Base-by-base conservation (phyloP, 2,329 filamentous ascomycete genomes). In the Ceratocystis huliohia region DNA sequence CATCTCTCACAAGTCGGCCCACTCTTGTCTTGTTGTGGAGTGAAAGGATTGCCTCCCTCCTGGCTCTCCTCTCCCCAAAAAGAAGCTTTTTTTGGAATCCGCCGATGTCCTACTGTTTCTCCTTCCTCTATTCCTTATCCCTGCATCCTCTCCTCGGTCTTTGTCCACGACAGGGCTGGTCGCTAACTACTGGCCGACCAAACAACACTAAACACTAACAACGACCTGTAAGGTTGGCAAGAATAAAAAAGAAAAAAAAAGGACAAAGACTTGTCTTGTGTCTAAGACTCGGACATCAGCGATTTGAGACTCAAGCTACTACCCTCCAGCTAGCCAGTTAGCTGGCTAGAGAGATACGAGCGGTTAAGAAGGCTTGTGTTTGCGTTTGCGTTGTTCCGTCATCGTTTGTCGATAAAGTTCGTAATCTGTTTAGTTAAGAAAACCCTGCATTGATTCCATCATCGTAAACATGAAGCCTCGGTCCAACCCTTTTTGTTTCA, bases 81-180 rank as follows among this genome's bases (percentile, higher is more conserved):
- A 50, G 25, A 57, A n/a, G 25, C 25, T 30, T 56, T 17, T 30
- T n/a, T 17, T 28, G 53, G 53, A 57, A 33, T 33, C 25, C 53
- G 53, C 53, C 53, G 53, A 57, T 57, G 15, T 57, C 53, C 53
- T 57, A 1, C 33, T 57, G 53, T 57, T 53, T 53, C 48, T 53
- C 48, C 48, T 53, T 25, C 7, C 45, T 46, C 50, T 22, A 3
- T 5, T 13, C 50, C 50, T 13, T 56, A 25, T 15, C 22, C 50
- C 20, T 13, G 6, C 22, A 10, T 25, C 25, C 22, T 28, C 53
- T n/a, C 53, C 53, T 28, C n/a, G 8, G 13, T 17, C 53, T 28
- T 8, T 33, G 30, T 57, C 25, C 53, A 30, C 53, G 53, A 57
- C 53, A 57, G 30, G 53, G 53, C 53, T 33, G 33, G 33, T 37